phyloP scores from a whole-genome alignment of 441 rosid species.

The Theobroma grandiflorum region DNA sequence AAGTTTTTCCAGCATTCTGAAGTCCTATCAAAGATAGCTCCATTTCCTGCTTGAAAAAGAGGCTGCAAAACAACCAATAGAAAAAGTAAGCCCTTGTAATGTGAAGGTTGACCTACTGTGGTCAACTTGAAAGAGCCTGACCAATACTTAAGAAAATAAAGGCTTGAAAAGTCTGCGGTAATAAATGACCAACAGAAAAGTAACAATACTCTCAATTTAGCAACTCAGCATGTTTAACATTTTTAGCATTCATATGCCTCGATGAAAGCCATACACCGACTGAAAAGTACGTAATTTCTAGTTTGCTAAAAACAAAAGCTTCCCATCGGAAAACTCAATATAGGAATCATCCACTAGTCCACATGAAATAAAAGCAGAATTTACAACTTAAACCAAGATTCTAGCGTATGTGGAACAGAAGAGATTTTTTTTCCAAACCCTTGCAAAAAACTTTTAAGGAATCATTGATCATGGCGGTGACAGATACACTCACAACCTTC shows the following conservation, averaged over 20 bases:
- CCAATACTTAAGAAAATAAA: neutral
- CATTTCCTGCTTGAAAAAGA: constrained; percentile 85
- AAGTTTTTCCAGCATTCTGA: constrained; percentile 85
- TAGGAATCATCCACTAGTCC: neutral
- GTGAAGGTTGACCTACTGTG: neutral
- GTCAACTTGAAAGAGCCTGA: neutral
- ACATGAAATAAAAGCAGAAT: neutral
- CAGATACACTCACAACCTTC: neutral
- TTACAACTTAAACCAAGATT: neutral
- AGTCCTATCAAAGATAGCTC: constrained; percentile 80
- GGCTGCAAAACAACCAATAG: constrained; percentile 49
- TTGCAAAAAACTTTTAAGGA: neutral
- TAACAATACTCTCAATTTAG: neutral
- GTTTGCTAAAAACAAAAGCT: neutral
- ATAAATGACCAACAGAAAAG: neutral
- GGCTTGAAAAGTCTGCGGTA: neutral
- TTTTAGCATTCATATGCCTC: neutral
- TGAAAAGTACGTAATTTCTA: neutral
- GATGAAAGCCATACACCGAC: neutral
- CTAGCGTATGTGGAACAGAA: neutral
- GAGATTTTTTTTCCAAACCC: neutral
- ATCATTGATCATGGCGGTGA: neutral
- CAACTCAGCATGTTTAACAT: neutral
- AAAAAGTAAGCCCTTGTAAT: neutral
- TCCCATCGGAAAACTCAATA: neutral